These are phyloP conservation scores for Arctium minus DNA, from an alignment of 129 eudicot genomes.

Conservation along the genomic window DNA sequence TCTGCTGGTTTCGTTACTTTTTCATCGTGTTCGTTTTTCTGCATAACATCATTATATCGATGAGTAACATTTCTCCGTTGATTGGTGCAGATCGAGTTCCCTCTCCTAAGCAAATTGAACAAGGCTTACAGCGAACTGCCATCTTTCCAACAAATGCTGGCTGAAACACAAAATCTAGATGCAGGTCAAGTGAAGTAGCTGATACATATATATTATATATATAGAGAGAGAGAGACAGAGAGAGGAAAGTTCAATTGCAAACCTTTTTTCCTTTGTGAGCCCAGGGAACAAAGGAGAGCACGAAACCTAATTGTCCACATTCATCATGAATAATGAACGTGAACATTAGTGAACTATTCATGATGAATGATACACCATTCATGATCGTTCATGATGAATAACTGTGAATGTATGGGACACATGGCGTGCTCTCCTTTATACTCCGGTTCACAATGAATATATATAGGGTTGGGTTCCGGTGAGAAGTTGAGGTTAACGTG, in stretches of 20 bases:
- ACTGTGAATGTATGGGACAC: no score
- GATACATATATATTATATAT: neutral
- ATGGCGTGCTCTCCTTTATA: no score
- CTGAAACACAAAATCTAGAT: neutral
- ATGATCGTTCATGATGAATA: no score
- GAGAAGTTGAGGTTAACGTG: neutral
- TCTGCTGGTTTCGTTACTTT: neutral
- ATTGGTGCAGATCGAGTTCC: slow-evolving; percentile 57
- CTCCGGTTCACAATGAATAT: neutral
- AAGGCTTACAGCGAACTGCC: slow-evolving; percentile 57
- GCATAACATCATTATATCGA: neutral
- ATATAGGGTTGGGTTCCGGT: neutral
- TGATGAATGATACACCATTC: no score
- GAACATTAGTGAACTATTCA: no score
- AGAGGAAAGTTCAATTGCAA: no score
- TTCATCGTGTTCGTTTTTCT: neutral
- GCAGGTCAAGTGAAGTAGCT: slow-evolving; percentile 10
- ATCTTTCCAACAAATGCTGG: slow-evolving; percentile 36
- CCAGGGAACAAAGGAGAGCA: no score
- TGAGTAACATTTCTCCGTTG: neutral
- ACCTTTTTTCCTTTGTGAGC: no score
- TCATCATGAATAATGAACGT: no score
- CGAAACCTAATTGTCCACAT: no score
- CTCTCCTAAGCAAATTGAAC: slow-evolving; percentile 46
- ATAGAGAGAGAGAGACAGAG: no score